Evolutionary conservation across 257 asterid species (phyloP).

Genomic region (Mentha longifolia): DNA sequence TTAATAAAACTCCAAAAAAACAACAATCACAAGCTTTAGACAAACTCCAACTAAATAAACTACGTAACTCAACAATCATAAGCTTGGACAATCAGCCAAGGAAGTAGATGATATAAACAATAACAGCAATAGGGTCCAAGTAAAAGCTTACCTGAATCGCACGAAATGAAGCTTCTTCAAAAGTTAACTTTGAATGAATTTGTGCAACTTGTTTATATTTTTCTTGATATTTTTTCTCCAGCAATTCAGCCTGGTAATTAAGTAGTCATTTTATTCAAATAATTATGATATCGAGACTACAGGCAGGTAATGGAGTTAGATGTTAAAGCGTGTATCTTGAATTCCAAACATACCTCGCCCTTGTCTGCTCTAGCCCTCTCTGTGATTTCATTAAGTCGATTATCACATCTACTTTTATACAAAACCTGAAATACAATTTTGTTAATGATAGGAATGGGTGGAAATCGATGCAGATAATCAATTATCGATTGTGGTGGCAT

Average conservation of each 20-base stretch:
- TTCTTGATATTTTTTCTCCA: constrained; percentile 93
- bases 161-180: constrained; percentile 96
- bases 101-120: constrained; percentile 17
- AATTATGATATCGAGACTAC: constrained; percentile 21
- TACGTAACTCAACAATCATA: background rate
- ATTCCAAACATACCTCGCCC: constrained; percentile 66
- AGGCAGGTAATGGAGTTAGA: constrained; percentile 15
- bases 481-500: constrained; percentile 4
- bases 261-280: constrained; percentile 16
- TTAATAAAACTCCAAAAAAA: constrained; percentile 1
- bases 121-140: constrained; percentile 19
- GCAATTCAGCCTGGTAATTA: constrained; percentile 73
- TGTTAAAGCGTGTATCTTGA: constrained; percentile 26
- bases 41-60: constrained; percentile 7
- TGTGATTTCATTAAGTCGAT: constrained; percentile 93
- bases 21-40: background rate
- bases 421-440: constrained; percentile 60
- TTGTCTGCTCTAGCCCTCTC: constrained; percentile 97
- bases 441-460: constrained; percentile 30
- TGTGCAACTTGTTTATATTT: constrained; percentile 93
- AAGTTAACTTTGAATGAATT: constrained; percentile 87
- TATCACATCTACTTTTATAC: constrained; percentile 98
- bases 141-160: constrained; percentile 66
- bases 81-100: constrained; percentile 15
- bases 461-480: constrained; percentile 15